Percentiles rank a stretch among this genome's conserved stretches.
phyloP scores from a whole-genome alignment of 768 basidiomycete species.

The Clavulina sp. region DNA sequence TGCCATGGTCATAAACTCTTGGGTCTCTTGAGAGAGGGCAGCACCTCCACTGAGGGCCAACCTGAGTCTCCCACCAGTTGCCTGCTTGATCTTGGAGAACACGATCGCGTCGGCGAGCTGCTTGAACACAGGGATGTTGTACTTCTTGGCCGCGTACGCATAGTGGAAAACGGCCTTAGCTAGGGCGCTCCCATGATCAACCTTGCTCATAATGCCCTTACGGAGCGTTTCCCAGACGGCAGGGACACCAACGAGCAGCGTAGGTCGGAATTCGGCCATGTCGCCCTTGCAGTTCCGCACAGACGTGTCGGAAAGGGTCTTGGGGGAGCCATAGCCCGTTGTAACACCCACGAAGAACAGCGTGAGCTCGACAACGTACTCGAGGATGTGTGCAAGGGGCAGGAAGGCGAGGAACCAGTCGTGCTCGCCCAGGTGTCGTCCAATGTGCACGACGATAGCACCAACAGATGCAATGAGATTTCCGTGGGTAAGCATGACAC shows the following conservation, averaged over 20 bases:
- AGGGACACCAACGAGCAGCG: constrained; percentile 89
- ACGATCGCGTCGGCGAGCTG: constrained; percentile 59
- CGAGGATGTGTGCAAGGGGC: constrained; percentile 87
- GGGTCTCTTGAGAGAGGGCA: constrained; percentile 68
- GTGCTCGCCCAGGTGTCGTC: constrained; percentile 26
- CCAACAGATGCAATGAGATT: constrained; percentile 77
- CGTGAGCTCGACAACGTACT: constrained; percentile 79
- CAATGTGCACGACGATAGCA: constrained; percentile 55
- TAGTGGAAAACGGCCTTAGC: constrained; percentile 67
- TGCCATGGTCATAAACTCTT: constrained; percentile 72
- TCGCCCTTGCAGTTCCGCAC: constrained; percentile 82
- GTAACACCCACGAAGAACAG: constrained; percentile 63
- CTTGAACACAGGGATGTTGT: constrained; percentile 43
- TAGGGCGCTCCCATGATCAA: constrained; percentile 45
- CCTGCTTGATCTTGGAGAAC: constrained; percentile 55
- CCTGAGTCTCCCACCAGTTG: constrained; percentile 76
- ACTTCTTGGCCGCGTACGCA: constrained; percentile 59
- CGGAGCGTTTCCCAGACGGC: constrained; percentile 95
- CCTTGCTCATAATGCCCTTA: constrained; percentile 78
- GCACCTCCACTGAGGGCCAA: constrained; percentile 75
- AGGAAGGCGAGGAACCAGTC: constrained; percentile 81
- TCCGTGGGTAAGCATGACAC: constrained; percentile 72
- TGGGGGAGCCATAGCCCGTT: constrained; percentile 79
- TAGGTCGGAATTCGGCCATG: constrained; percentile 61
- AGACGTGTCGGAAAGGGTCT: constrained; percentile 90